phyloP scores from a whole-genome alignment of 129 eudicot species.

The Chrysanthemum seticuspe region DNA sequence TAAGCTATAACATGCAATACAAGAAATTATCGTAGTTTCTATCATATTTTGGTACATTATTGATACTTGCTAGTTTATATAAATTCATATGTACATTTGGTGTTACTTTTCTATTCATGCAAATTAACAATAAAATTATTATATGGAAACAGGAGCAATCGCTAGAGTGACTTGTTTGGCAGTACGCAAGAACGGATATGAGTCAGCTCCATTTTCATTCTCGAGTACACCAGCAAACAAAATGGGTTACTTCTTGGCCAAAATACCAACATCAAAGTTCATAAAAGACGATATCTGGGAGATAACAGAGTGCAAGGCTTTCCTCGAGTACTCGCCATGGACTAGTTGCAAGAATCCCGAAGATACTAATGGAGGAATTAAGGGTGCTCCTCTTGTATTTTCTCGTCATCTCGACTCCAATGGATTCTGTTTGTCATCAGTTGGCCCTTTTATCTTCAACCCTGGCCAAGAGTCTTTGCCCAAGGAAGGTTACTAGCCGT shows the following conservation, averaged over 20 bases:
- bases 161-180: constrained; percentile 56
- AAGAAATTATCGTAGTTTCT: too few species aligned
- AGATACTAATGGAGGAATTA: constrained; percentile 38
- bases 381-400: constrained; percentile 38
- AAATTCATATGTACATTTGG: neutral
- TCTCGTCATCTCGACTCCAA: constrained; percentile 36
- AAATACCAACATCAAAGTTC: constrained; percentile 28
- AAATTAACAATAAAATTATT: too few species aligned
- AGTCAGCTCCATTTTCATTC: constrained; percentile 52
- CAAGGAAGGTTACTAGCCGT: constrained; percentile 35
- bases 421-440: constrained; percentile 41
- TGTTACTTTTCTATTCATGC: too few species aligned
- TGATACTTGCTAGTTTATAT: neutral
- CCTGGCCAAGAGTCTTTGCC: constrained; percentile 18
- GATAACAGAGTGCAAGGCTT: constrained; percentile 50
- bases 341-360: constrained; percentile 36
- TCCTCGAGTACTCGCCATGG: constrained; percentile 45
- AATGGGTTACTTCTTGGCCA: constrained; percentile 58
- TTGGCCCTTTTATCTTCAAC: constrained; percentile 51
- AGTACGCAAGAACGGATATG: constrained; percentile 47
- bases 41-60: too few species aligned
- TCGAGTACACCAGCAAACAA: constrained; percentile 42
- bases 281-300: constrained; percentile 33
- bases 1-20: too few species aligned
- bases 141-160: too few species aligned